These are phyloP conservation scores for Eremochloa ophiuroides DNA, from an alignment of 176 grass and related monocot genomes.

Conservation along the genomic window DNA sequence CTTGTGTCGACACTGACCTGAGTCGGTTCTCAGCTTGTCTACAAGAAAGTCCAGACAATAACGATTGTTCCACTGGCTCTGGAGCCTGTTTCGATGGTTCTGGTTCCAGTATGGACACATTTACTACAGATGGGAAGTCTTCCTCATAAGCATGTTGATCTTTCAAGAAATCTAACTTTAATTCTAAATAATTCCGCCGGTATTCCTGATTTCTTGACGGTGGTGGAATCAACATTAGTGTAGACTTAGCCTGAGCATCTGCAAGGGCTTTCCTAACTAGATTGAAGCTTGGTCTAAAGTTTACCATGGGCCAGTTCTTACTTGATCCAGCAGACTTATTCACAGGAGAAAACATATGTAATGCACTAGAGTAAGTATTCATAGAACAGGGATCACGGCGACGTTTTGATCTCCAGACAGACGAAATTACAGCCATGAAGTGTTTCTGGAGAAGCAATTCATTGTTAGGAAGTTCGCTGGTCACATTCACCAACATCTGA, in stretches of 20 bases:
- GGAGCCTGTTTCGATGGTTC: constrained; percentile 30
- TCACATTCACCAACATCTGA: constrained; percentile 75
- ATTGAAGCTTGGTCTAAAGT: constrained; percentile 44
- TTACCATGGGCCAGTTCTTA: constrained; percentile 39
- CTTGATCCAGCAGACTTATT: constrained; percentile 36
- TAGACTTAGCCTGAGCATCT: constrained; percentile 45
- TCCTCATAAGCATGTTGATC: constrained; percentile 32
- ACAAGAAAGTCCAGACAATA: constrained; percentile 38
- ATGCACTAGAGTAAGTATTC: constrained; percentile 33
- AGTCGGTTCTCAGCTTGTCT: constrained; percentile 66
- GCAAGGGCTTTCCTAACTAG: constrained; percentile 60
- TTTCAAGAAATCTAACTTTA: constrained; percentile 62
- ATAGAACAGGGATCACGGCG: constrained; percentile 11
- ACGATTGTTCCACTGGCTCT: constrained; percentile 20
- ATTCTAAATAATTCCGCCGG: constrained; percentile 52
- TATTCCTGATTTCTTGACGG: constrained; percentile 24
- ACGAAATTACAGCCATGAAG: constrained; percentile 86
- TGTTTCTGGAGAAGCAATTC: constrained; percentile 95
- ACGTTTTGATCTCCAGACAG: constrained; percentile 92
- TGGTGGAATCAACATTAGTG: constrained; percentile 25
- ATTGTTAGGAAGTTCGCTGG: constrained; percentile 72
- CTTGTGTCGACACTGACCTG: constrained; percentile 49
- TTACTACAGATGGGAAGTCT: constrained; percentile 58
- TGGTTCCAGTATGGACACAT: constrained; percentile 57
- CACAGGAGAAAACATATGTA: not conserved